phyloP scores from a whole-genome alignment of 176 grass and related monocot genomes.

The Aegilops tauschii region DNA sequence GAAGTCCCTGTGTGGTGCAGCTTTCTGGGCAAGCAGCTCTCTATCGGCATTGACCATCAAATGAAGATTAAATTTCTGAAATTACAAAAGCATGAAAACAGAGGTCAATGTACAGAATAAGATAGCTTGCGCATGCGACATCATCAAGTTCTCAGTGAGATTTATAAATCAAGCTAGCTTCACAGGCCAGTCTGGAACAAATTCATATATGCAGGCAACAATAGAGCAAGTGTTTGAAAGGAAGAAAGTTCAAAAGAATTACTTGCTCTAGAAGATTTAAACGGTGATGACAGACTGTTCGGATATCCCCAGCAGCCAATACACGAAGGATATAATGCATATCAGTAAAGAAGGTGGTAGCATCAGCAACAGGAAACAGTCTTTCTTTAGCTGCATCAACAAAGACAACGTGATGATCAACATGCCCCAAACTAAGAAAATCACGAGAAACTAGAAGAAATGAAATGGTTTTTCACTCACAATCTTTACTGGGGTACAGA shows the following conservation, averaged over 20 bases:
- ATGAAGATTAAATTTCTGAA: slow-evolving; percentile 98
- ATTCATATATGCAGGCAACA: not conserved
- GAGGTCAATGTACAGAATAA: not conserved
- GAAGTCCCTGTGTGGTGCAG: slow-evolving; percentile 90
- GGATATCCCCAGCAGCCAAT: slow-evolving; percentile 80
- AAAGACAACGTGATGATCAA: slow-evolving; percentile 12
- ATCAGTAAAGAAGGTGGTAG: slow-evolving; percentile 94
- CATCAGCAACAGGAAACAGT: slow-evolving; percentile 81
- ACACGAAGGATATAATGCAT: slow-evolving; percentile 94
- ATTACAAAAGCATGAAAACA: slow-evolving; percentile 20
- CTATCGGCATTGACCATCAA: slow-evolving; percentile 95
- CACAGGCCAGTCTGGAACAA: not conserved
- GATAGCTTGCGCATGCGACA: not conserved
- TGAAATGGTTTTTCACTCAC: slow-evolving; percentile 44
- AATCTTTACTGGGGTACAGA: slow-evolving; percentile 73
- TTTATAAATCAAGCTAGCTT: slow-evolving; percentile 28
- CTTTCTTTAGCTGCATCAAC: slow-evolving; percentile 68
- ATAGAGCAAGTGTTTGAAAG: not conserved
- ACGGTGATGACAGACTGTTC: slow-evolving; percentile 87
- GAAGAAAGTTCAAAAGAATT: slow-evolving; percentile 16
- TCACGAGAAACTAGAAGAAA: not conserved
- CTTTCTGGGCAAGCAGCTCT: slow-evolving; percentile 96
- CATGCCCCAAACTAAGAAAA: not conserved
- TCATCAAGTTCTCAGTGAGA: slow-evolving; percentile 13
- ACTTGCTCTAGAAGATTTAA: slow-evolving; percentile 93